phyloP scores from a whole-genome alignment of 73 alveolate species.

The Stentor roeselii region DNA sequence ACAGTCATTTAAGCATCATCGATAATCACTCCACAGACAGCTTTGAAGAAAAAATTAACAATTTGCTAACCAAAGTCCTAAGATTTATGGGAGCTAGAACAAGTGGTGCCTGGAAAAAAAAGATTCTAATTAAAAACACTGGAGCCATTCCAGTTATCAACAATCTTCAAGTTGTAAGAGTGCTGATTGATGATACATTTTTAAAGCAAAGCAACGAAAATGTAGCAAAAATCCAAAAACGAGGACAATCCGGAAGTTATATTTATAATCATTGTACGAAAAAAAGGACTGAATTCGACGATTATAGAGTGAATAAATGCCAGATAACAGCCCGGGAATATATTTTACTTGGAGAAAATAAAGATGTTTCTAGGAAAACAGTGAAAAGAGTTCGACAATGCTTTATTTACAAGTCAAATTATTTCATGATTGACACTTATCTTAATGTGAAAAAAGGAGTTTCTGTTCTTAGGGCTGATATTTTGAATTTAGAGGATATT shows the following conservation, averaged over 20 bases:
- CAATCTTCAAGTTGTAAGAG: constrained; percentile 8
- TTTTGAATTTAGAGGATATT: constrained; percentile 30
- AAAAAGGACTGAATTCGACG: constrained; percentile 20
- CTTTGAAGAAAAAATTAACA: constrained; percentile 67
- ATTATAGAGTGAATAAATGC: constrained; percentile 44
- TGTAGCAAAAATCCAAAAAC: constrained; percentile 38
- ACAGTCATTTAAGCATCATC: constrained; percentile 53
- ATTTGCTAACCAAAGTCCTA: constrained; percentile 36
- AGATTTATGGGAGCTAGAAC: constrained; percentile 53
- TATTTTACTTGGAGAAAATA: constrained; percentile 37
- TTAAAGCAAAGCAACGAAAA: neutral
- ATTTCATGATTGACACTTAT: constrained; percentile 54
- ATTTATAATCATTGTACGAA: constrained; percentile 39
- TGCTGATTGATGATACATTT: constrained; percentile 54
- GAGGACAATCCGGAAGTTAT: constrained; percentile 50
- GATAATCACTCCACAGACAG: constrained; percentile 44
- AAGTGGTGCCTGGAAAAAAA: constrained; percentile 37
- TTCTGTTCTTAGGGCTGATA: constrained; percentile 52
- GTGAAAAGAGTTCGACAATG: constrained; percentile 47
- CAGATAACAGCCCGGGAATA: constrained; percentile 62
- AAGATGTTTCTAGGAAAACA: constrained; percentile 37
- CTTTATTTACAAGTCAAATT: constrained; percentile 43
- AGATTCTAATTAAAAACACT: neutral
- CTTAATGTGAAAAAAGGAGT: constrained; percentile 40
- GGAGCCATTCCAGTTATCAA: neutral